Evolutionary conservation across 2,329 filamentous ascomycete species (phyloP).

Genomic region (Arthrobotrys musiformis): DNA sequence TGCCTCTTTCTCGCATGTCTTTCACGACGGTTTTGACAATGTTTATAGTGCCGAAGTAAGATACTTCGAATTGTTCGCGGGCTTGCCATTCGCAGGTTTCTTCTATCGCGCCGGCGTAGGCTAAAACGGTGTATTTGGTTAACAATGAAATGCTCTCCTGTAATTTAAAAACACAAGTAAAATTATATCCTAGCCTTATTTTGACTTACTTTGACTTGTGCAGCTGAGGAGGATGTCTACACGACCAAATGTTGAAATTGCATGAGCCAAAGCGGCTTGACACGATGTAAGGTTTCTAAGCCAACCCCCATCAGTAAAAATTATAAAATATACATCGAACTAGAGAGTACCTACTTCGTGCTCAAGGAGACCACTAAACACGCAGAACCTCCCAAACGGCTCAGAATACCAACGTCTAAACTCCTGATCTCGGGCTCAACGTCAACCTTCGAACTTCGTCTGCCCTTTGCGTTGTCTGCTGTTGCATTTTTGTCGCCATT

Average conservation of each 20-base stretch:
- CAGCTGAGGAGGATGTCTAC: constrained; percentile 93
- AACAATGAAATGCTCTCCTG: background rate
- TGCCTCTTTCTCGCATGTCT: constrained; percentile 75
- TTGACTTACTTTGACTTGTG: constrained; percentile 77
- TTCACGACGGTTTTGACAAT: constrained; percentile 90
- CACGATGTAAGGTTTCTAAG: constrained; percentile 74
- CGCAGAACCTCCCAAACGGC: constrained; percentile 59
- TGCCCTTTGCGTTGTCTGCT: constrained; percentile 36
- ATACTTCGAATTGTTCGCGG: constrained; percentile 89
- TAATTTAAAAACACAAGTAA: no score
- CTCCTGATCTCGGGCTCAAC: constrained; percentile 66
- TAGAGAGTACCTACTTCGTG: constrained; percentile 46
- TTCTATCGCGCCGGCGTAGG: constrained; percentile 89
- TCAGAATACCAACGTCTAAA: constrained; percentile 67
- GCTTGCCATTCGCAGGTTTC: constrained; percentile 86
- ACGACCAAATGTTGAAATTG: constrained; percentile 82
- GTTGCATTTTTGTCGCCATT: constrained; percentile 42
- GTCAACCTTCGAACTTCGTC: background rate
- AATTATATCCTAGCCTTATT: no score
- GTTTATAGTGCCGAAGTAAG: constrained; percentile 96
- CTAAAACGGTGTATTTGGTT: constrained; percentile 63
- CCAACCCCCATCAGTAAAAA: background rate
- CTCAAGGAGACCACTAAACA: constrained; percentile 56
- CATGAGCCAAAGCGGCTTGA: constrained; percentile 86
- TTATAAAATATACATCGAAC: background rate